A percentile compares a stretch with the other conserved stretches of the same genome.
Evolutionary conservation across 163 green algal species (phyloP).

Genomic region (Chlorella variabilis): DNA sequence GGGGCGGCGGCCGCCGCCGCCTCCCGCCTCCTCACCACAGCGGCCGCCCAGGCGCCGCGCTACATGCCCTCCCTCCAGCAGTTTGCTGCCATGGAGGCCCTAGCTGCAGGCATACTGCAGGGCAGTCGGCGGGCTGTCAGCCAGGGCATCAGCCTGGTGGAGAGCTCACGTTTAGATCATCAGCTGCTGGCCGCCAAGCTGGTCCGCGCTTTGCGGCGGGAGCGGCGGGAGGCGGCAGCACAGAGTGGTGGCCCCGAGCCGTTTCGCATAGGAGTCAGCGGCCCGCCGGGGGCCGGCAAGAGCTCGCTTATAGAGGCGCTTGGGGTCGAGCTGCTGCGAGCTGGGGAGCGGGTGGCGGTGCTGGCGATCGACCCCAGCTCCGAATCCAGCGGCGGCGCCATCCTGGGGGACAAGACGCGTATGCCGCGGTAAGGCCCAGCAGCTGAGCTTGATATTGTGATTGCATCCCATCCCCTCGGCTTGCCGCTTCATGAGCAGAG

Average conservation of each 20-base stretch:
- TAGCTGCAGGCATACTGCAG: conserved; percentile 24
- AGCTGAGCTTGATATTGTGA: neutral
- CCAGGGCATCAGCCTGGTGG: conserved; percentile 22
- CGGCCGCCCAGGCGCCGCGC: neutral
- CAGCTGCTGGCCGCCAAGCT: conserved; percentile 37
- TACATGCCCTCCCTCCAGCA: conserved; percentile 16
- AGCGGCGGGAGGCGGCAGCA: neutral
- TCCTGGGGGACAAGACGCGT: conserved; percentile 79
- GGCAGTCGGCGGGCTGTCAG: conserved; percentile 17
- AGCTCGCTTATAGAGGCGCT: conserved; percentile 68
- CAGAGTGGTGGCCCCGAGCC: neutral
- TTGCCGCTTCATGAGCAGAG: too few species aligned
- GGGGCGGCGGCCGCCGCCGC: too few species aligned
- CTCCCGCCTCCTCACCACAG: neutral
- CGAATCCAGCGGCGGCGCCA: conserved; percentile 58
- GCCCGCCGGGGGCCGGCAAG: conserved; percentile 71
- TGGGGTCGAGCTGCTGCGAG: conserved; percentile 50
- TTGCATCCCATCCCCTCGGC: neutral
- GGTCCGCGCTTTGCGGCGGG: conserved; percentile 15
- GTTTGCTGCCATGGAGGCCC: conserved; percentile 16
- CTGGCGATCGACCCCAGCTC: conserved; percentile 72
- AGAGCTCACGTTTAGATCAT: conserved; percentile 19
- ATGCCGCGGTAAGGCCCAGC: conserved; percentile 52
- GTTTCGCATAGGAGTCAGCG: conserved; percentile 13
- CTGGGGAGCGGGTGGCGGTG: conserved; percentile 64